Evolutionary conservation across 176 grass and related monocot species (phyloP).

Genomic region (Ensete glaucum): DNA sequence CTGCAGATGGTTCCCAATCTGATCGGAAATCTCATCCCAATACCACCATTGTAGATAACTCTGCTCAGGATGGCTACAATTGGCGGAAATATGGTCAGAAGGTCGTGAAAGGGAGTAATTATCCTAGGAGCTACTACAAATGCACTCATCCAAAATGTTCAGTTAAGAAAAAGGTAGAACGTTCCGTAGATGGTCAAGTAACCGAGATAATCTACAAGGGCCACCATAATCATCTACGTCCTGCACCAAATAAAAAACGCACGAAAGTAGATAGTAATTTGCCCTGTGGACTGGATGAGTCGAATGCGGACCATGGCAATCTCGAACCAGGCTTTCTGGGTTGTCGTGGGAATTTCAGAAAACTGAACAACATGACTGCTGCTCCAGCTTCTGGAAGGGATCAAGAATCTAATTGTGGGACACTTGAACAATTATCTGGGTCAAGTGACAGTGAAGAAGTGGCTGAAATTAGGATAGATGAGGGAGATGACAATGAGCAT

Average conservation of each 20-base stretch:
- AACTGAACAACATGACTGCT: conserved; percentile 1
- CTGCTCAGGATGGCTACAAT: conserved; percentile 56
- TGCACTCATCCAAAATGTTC: conserved; percentile 32
- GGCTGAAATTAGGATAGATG: not conserved
- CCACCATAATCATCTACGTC: conserved; percentile 31
- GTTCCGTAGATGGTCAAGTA: conserved; percentile 31
- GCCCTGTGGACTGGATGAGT: not conserved
- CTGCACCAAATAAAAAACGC: conserved; percentile 24
- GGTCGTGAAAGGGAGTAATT: conserved; percentile 46
- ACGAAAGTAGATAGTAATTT: conserved; percentile 19
- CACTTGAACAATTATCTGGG: conserved; percentile 15
- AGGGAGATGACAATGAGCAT: not conserved
- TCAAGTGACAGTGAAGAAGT: conserved; percentile 19
- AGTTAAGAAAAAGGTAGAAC: conserved; percentile 36
- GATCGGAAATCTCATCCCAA: conserved; percentile 31
- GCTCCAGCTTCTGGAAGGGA: not conserved
- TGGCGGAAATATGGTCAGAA: conserved; percentile 75
- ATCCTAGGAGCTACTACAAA: conserved; percentile 41
- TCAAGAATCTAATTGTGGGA: conserved; percentile 7
- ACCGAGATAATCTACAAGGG: conserved; percentile 40
- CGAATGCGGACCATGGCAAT: not conserved
- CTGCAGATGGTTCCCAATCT: conserved; percentile 29
- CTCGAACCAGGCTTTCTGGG: not conserved
- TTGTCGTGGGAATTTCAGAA: conserved; percentile 8
- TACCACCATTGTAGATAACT: conserved; percentile 42